Base-by-base conservation (phyloP, 192 early-diverging fungal genomes). In the Physocladia obscura region DNA sequence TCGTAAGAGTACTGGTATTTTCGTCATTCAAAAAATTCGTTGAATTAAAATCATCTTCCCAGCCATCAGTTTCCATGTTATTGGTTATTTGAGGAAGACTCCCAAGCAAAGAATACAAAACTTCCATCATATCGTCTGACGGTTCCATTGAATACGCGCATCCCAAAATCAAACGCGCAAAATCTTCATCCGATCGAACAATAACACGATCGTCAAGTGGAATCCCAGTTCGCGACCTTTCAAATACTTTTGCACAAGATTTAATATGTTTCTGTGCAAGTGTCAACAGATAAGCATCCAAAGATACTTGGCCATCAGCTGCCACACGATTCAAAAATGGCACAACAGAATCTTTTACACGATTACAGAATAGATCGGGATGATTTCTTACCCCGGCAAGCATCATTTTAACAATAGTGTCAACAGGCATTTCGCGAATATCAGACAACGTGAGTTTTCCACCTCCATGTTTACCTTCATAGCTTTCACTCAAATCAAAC, bases 41-140 rank as follows among this genome's bases (percentile, higher is more conserved):
- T 69, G 65, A 77, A 44, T 13, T 67, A 21, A 74, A 62, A n/a
- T 77, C 75, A n/a, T 69, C 64, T 32, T 79, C 78, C 78, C 70
- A 74, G 21, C 71, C 73, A 56, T 68, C 63, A 32, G 8, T 49
- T 38, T 4, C 24, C 50, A 27, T 21, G 4, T 17, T 3, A 49
- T 26, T 1, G 38, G n/a, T 19, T 38, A 2, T 17, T 15, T 13
- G 6, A 13, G 74, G 75, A 4, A 76, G 15, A 56, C 75, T 49
- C 29, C 38, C 19, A 11, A 61, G 5, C 4, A 77, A 24, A 8
- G 36, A 8, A 30, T 50, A 26, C 30, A 77, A 52, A 27, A 67
- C 34, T 4, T 39, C 63, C 38, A 77, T 13, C 17, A 36, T n/a
- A 50, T 59, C 48, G 1, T 55, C 17, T 13, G 63, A 39, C 3